Evolutionary conservation across 257 asterid species (phyloP), one percentile per base, ranked within the genome.

Genomic region (Ilex asprella): DNA sequence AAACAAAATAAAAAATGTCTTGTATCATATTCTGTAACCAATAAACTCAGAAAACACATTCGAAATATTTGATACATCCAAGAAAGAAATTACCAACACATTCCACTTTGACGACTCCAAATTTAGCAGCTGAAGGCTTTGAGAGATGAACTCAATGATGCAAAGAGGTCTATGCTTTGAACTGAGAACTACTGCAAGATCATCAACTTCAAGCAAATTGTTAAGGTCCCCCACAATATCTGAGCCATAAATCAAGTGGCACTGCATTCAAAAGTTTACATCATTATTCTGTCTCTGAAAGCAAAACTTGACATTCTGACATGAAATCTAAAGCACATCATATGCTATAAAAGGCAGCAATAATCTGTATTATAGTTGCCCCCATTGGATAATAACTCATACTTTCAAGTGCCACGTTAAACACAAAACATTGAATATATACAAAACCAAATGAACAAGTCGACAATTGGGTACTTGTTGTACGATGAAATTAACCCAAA

Each of bases 131-230:
- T 78, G 89, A 55, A 92, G 81, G 75, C 96, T 81, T 49, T 85
- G 99, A 57, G 97, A 86, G 75, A 92, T 92, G 79, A 89, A 89
- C 72, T 86, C 95, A 51, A 89, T 84, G 70, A 92, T 72, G 79
- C 96, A 89, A 55, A 83, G 91, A 14, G 99, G 99, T 1, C 85
- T 89, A 70, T 92, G 95, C 59, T 86, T 85, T 58, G 99, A 83
- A 59, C 82, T 63, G 60, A 87, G 82, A 72, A 92, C 80, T 39
- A 92, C 71, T 3, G 81, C 85, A 39, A 92, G 78, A 75, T 92
- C 99, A 65, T 84, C 99, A 52, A 59, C 79, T 57, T 82, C 96
- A 27, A 92, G 87, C 75, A 92, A 39, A 59, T 66, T 73, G 56
- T 72, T 62, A 21, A 89, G 97, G 79, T 92, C 97, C 43, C 69